These are phyloP conservation scores for Psilocybe azurescens DNA, from an alignment of 768 basidiomycete genomes.

Conservation along the genomic window DNA sequence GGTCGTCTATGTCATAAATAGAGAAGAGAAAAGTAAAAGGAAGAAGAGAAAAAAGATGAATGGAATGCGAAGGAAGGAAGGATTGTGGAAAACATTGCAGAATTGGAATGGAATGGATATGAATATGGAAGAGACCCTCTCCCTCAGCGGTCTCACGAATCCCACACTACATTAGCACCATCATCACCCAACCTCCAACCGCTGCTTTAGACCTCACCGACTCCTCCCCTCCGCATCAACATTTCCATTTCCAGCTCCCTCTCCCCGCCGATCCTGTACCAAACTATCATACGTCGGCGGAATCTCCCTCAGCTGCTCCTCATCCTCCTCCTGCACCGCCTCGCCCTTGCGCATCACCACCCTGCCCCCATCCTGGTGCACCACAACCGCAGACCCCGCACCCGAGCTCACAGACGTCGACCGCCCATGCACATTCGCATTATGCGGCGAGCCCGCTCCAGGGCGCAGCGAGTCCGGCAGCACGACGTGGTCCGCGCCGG, in stretches of 20 bases:
- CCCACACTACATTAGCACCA: too few relatives aligned
- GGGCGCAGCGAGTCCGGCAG: slow-evolving; percentile 14
- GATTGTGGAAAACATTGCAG: background rate
- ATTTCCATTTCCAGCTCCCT: background rate
- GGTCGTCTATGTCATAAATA: background rate
- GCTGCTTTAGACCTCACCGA: background rate
- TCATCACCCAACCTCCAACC: background rate
- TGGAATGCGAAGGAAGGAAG: background rate
- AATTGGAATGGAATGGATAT: background rate
- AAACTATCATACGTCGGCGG: slow-evolving; percentile 39
- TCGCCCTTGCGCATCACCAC: slow-evolving; percentile 22
- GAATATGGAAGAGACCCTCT: too few relatives aligned
- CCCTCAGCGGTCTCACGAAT: rapidly evolving
- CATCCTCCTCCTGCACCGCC: slow-evolving; percentile 19
- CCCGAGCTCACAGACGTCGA: background rate
- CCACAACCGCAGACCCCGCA: slow-evolving; percentile 25
- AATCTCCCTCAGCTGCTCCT: slow-evolving; percentile 27
- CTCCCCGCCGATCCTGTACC: background rate
- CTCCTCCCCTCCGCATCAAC: background rate
- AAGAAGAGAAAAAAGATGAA: background rate
- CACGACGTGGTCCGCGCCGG: background rate
- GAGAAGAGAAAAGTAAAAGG: background rate
- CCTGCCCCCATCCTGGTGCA: slow-evolving; percentile 33
- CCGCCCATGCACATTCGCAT: background rate
- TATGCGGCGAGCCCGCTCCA: background rate